A percentile compares a stretch with the other conserved stretches of the same genome.
Conservation (phyloP, 192 early-diverging fungal genomes). For the Irineochytrium annulatum region DNA sequence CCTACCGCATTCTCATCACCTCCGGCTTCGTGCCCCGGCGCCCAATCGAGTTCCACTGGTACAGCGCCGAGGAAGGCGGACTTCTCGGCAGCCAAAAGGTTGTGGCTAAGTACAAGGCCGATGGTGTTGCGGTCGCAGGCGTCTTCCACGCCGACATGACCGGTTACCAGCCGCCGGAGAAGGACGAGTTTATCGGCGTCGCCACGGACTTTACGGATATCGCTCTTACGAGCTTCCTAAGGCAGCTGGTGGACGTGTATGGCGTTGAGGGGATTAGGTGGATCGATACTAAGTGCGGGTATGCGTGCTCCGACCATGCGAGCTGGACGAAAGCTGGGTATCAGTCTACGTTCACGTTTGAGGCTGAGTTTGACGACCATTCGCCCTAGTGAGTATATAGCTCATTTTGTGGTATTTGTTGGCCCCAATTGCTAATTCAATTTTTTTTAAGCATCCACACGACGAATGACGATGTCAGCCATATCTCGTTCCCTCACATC, state of each 20-base stretch:
- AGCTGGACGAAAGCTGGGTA: constrained; percentile 86
- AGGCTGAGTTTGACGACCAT: constrained; percentile 36
- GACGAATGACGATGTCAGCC: constrained; percentile 67
- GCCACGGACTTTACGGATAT: constrained; percentile 77
- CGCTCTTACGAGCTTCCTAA: constrained; percentile 43
- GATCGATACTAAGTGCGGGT: constrained; percentile 79
- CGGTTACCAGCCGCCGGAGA: constrained; percentile 65
- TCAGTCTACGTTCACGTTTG: constrained; percentile 75
- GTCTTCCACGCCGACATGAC: constrained; percentile 96
- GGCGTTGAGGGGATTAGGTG: constrained; percentile 56
- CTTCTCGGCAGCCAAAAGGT: constrained; percentile 86
- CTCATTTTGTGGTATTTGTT: not conserved
- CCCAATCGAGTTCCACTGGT: constrained; percentile 96
- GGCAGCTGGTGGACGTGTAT: constrained; percentile 59
- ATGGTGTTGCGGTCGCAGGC: constrained; percentile 59
- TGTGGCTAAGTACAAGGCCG: constrained; percentile 60
- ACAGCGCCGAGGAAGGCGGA: constrained; percentile 54
- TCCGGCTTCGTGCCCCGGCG: constrained; percentile 62
- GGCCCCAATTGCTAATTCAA: not conserved
- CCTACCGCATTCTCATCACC: constrained; percentile 69
- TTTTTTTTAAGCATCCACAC: constrained; percentile 71
- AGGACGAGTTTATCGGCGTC: constrained; percentile 60
- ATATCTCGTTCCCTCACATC: constrained; percentile 84
- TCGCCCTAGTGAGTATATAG: constrained; percentile 13
- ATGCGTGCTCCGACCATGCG: constrained; percentile 81